Evolutionary conservation across 352 stramenopile species (phyloP).

Genomic region (Phytophthora vignae): DNA sequence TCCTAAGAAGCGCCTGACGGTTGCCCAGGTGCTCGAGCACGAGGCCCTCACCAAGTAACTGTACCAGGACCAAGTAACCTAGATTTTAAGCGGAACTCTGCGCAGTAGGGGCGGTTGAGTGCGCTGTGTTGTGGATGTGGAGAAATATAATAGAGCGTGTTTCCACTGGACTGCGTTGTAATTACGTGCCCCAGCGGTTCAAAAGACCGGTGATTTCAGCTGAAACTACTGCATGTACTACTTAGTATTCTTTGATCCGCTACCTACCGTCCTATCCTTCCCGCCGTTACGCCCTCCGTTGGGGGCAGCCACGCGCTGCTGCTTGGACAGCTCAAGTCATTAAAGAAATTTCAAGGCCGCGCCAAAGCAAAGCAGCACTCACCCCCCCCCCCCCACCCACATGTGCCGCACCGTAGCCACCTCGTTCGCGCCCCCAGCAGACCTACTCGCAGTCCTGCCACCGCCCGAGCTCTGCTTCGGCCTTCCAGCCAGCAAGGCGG

Average conservation of each 20-base stretch:
- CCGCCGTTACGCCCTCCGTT: neutral
- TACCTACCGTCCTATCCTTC: neutral
- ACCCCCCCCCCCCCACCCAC: neutral
- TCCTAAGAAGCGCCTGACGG: conserved; percentile 35
- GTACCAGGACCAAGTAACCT: neutral
- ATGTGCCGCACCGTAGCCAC: neutral
- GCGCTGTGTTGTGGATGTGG: neutral
- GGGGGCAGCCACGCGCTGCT: no score
- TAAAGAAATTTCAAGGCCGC: neutral
- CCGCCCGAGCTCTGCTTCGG: neutral
- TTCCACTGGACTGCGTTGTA: neutral
- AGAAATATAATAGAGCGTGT: neutral
- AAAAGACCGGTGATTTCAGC: neutral
- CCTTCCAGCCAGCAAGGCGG: neutral
- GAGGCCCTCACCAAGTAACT: conserved; percentile 12
- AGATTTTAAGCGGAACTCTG: neutral
- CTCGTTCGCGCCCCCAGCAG: neutral
- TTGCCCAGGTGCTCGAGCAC: conserved; percentile 29
- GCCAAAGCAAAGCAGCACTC: neutral
- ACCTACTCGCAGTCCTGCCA: neutral
- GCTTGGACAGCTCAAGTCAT: neutral
- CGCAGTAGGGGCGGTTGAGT: neutral
- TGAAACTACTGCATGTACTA: neutral
- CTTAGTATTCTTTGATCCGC: no score
- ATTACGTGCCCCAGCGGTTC: neutral